These are phyloP conservation scores for Sambucus nigra DNA, from an alignment of 129 eudicot species.

Conservation along the genomic window DNA sequence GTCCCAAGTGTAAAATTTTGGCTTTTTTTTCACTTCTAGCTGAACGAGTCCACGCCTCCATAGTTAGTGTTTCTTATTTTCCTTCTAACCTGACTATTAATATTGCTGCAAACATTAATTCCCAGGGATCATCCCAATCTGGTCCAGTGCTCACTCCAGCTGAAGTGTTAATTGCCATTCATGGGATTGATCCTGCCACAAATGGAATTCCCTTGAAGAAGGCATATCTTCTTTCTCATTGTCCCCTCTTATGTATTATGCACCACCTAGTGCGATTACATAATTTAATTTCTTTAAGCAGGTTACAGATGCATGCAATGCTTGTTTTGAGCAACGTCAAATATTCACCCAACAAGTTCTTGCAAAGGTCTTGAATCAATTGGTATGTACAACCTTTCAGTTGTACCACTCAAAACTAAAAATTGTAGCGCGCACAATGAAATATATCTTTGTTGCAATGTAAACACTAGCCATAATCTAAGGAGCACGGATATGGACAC, in stretches of 20 bases:
- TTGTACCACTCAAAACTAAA: neutral
- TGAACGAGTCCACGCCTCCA: neutral
- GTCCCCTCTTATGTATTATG: slow-evolving; percentile 1
- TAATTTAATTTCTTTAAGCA: slow-evolving; percentile 23
- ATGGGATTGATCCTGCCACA: slow-evolving; percentile 86
- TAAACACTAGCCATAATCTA: no score
- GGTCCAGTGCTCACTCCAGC: slow-evolving; percentile 76
- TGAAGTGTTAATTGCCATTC: slow-evolving; percentile 90
- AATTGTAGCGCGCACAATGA: no score
- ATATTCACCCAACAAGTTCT: slow-evolving; percentile 95
- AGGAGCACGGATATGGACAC: no score
- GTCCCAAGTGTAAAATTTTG: neutral
- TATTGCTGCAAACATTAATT: slow-evolving; percentile 1
- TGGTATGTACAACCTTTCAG: slow-evolving; percentile 46
- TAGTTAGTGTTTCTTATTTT: neutral
- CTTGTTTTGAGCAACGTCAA: slow-evolving; percentile 84
- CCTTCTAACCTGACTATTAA: neutral
- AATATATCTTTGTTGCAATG: no score
- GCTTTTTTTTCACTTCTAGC: no score
- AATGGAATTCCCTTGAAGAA: slow-evolving; percentile 90
- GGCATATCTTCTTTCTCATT: slow-evolving; percentile 23
- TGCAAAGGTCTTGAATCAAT: slow-evolving; percentile 87
- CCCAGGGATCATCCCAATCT: slow-evolving; percentile 63
- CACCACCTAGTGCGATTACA: slow-evolving; percentile 13
- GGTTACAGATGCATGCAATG: slow-evolving; percentile 97